phyloP scores from a whole-genome alignment of 441 rosid genomes.

The Gossypium gossypioides region DNA sequence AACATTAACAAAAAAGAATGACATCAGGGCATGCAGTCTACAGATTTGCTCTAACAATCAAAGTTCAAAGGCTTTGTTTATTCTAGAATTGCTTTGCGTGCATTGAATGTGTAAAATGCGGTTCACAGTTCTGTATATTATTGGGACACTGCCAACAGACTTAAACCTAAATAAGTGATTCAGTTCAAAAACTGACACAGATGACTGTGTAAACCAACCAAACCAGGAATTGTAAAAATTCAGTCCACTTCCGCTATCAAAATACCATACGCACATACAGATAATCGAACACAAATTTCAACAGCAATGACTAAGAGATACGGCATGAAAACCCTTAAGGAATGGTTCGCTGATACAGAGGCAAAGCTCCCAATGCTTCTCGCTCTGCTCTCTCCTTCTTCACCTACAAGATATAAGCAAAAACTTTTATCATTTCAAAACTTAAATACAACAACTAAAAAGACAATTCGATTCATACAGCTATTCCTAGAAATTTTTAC shows the following conservation, averaged over 20 bases:
- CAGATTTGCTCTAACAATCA: no score
- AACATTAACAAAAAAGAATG: no score
- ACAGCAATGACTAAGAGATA: constrained; percentile 12
- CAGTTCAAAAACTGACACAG: not conserved
- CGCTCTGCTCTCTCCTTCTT: constrained; percentile 72
- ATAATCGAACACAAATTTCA: constrained; percentile 9
- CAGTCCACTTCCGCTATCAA: not conserved
- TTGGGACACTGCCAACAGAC: not conserved
- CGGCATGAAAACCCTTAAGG: constrained; percentile 36
- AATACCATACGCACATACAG: not conserved
- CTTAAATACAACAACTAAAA: not conserved
- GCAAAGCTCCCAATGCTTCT: constrained; percentile 84
- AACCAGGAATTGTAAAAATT: not conserved
- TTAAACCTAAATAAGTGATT: not conserved
- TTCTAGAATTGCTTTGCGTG: not conserved
- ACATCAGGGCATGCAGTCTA: no score
- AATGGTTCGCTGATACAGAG: constrained; percentile 70
- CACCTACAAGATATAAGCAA: constrained; percentile 41
- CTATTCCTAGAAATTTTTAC: not conserved
- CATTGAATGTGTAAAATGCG: not conserved
- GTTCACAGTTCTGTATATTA: not conserved
- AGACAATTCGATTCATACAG: not conserved
- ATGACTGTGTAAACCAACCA: not conserved
- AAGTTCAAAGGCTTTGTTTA: not conserved
- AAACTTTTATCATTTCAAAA: not conserved